Percentiles rank a stretch among this genome's conserved stretches.
Evolutionary conservation across 352 stramenopile species (phyloP).

Genomic region (Globisporangium barbulae): DNA sequence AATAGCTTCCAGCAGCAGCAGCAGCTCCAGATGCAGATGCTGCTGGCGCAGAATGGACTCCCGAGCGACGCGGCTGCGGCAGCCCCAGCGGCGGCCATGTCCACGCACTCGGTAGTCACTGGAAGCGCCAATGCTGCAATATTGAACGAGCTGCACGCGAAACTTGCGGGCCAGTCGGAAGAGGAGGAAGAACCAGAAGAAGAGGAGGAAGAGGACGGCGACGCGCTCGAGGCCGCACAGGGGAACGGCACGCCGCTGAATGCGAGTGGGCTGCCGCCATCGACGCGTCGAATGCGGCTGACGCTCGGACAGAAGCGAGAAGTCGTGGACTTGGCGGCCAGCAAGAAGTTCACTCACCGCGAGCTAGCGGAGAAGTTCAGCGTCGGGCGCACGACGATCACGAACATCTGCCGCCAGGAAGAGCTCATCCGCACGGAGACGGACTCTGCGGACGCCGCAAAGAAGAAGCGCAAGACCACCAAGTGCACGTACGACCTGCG

Average conservation of each 20-base stretch:
- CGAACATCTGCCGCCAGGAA: slow-evolving; percentile 84
- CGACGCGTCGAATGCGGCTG: slow-evolving; percentile 59
- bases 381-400: slow-evolving; percentile 81
- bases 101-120: slow-evolving; percentile 2
- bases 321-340: slow-evolving; percentile 76
- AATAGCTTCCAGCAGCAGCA: slow-evolving; percentile 3
- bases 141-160: slow-evolving; percentile 24
- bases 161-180: slow-evolving; percentile 18
- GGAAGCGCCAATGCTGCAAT: not conserved
- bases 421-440: slow-evolving; percentile 81
- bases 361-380: slow-evolving; percentile 81
- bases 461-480: slow-evolving; percentile 87
- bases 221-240: not conserved
- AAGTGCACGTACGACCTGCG: slow-evolving; percentile 82
- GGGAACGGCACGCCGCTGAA: not conserved
- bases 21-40: slow-evolving; percentile 19
- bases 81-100: slow-evolving; percentile 13
- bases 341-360: slow-evolving; percentile 84
- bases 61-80: slow-evolving; percentile 2
- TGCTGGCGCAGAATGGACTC: slow-evolving; percentile 18
- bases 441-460: slow-evolving; percentile 79
- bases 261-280: slow-evolving; percentile 19
- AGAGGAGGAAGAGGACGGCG: slow-evolving; percentile 12
- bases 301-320: slow-evolving; percentile 85
- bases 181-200: slow-evolving; percentile 16